Evolutionary conservation across 768 basidiomycete genomes (phyloP).

Genomic region (Xerocomus spinulosus): DNA sequence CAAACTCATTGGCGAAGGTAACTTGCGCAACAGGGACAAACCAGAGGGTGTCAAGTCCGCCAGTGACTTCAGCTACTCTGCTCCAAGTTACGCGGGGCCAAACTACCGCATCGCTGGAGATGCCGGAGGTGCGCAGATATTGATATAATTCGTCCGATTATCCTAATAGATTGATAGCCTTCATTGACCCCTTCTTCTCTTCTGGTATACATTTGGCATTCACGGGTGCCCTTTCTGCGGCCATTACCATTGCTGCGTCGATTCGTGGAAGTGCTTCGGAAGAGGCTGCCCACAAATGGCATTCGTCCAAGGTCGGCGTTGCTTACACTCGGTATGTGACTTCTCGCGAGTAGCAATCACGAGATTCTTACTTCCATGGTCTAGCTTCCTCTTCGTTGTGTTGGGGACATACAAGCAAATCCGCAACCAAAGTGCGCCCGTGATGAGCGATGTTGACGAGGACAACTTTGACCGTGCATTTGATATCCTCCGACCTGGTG

Average conservation of each 20-base stretch:
- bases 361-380: background rate
- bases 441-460: constrained; percentile 12
- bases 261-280: background rate
- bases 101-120: background rate
- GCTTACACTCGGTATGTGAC: constrained; percentile 2
- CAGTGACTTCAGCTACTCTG: constrained; percentile 1
- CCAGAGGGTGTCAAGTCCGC: constrained; percentile 1
- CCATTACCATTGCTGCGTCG: background rate
- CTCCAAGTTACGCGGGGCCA: background rate
- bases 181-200: constrained; percentile 2
- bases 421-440: constrained; percentile 1
- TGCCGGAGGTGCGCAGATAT: background rate
- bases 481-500: background rate
- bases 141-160: background rate
- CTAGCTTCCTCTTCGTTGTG: constrained; percentile 2
- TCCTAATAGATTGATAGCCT: background rate
- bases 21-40: background rate
- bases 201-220: background rate
- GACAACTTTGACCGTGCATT: constrained; percentile 8
- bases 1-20: background rate
- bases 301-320: constrained; percentile 7
- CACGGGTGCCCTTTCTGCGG: background rate
- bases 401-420: constrained; percentile 9
- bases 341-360: background rate
- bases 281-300: constrained; percentile 4